Percentiles rank a stretch among this genome's conserved stretches.
Evolutionary conservation across 768 basidiomycete genomes (phyloP).

Genomic region (Tylopilus intermedius): DNA sequence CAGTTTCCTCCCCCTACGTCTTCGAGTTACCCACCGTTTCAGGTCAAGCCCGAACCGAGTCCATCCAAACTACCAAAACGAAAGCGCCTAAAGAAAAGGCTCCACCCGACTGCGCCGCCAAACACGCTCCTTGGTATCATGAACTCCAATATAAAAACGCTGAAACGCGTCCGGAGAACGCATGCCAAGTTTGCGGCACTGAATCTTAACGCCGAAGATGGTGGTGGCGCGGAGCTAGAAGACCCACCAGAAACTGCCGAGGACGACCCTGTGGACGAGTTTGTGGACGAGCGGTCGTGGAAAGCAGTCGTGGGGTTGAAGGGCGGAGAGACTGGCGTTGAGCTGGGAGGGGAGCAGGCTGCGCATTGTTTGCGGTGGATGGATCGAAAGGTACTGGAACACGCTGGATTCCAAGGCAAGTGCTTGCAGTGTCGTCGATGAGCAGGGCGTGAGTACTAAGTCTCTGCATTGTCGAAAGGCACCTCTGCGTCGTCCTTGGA

Average conservation of each 20-base stretch:
- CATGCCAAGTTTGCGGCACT: constrained; percentile 68
- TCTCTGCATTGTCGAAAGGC: constrained; percentile 39
- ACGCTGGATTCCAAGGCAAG: constrained; percentile 88
- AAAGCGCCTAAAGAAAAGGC: constrained; percentile 24
- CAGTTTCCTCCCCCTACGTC: constrained; percentile 24
- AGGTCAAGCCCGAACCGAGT: constrained; percentile 12
- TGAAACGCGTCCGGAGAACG: constrained; percentile 67
- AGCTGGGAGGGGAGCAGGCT: constrained; percentile 58
- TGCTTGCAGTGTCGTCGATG: constrained; percentile 2
- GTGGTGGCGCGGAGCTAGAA: constrained; percentile 34
- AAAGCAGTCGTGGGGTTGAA: constrained; percentile 22
- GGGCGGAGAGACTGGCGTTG: constrained; percentile 31
- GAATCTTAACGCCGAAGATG: constrained; percentile 32
- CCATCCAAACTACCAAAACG: constrained; percentile 12
- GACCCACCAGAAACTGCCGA: constrained; percentile 32
- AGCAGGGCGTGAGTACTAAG: constrained; percentile 2
- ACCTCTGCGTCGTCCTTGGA: constrained; percentile 72
- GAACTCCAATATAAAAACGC: constrained; percentile 72
- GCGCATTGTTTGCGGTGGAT: constrained; percentile 67
- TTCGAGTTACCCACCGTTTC: constrained; percentile 3
- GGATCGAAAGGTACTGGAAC: constrained; percentile 75
- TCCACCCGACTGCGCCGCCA: constrained; percentile 23
- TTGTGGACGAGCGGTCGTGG: constrained; percentile 63
- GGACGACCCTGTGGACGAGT: constrained; percentile 25
- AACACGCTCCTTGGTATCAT: constrained; percentile 60